Percentiles rank a stretch among this genome's conserved stretches.
These are phyloP conservation scores for Nicotiana undulata DNA, from an alignment of 257 asterid genomes.

Conservation along the genomic window DNA sequence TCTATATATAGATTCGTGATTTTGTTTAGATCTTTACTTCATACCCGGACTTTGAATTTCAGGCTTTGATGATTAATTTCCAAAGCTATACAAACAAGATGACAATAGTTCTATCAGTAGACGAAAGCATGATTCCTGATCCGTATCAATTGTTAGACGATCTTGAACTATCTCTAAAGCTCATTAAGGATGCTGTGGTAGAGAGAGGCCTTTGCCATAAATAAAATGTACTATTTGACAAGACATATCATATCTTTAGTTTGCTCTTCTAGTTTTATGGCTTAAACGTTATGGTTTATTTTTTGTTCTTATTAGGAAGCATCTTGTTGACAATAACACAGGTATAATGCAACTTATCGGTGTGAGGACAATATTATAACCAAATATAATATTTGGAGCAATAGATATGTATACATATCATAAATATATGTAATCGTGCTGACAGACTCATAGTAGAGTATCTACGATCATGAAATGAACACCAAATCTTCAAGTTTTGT, in stretches of 20 bases:
- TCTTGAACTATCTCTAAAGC: slow-evolving; percentile 20
- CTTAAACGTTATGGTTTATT: background rate
- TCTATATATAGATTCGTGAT: background rate
- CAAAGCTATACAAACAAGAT: slow-evolving; percentile 26
- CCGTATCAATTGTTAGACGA: slow-evolving; percentile 25
- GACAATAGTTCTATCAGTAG: slow-evolving; percentile 24
- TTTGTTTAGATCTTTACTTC: background rate
- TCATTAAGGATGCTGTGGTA: slow-evolving; percentile 22
- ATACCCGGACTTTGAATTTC: background rate
- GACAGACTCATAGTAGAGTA: too few species aligned
- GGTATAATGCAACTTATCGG: background rate
- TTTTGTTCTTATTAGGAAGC: background rate
- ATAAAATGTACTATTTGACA: background rate
- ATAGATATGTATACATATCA: too few species aligned
- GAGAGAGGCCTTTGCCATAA: background rate
- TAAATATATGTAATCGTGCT: too few species aligned
- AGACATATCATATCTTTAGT: background rate
- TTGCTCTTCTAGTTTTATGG: background rate
- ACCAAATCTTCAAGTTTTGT: too few species aligned
- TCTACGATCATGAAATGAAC: too few species aligned
- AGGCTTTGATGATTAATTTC: slow-evolving; percentile 30
- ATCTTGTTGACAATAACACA: background rate
- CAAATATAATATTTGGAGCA: too few species aligned
- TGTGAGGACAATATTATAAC: too few species aligned
- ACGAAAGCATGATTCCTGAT: slow-evolving; percentile 30